A percentile compares a stretch with the other conserved stretches of the same genome.
Evolutionary conservation across 768 basidiomycete genomes (phyloP).

Genomic region (Sporobolomyces phaffii): DNA sequence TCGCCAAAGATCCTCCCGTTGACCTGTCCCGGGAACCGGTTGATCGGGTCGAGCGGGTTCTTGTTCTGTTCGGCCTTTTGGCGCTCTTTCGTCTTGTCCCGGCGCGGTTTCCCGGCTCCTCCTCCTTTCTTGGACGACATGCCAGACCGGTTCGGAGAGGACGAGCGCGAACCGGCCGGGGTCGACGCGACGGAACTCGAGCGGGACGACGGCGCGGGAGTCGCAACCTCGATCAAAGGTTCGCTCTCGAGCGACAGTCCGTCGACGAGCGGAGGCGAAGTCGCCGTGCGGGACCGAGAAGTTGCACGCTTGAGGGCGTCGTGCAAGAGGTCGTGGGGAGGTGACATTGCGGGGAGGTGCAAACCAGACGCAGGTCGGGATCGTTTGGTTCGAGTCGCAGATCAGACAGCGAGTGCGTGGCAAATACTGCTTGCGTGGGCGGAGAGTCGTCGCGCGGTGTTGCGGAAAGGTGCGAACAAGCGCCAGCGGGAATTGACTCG

Average conservation of each 20-base stretch:
- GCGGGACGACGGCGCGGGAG: slow-evolving; percentile 12
- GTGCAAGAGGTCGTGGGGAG: slow-evolving; percentile 24
- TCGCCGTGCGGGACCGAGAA: neutral
- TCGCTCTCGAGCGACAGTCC: slow-evolving; percentile 16
- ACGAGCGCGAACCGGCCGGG: slow-evolving; percentile 26
- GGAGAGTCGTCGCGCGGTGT: too few species aligned
- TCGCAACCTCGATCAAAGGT: slow-evolving; percentile 28
- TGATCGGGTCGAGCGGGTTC: slow-evolving; percentile 39
- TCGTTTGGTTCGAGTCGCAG: too few species aligned
- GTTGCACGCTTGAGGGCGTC: slow-evolving; percentile 18
- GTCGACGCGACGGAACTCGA: slow-evolving; percentile 15
- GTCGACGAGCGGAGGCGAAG: neutral
- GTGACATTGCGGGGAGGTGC: slow-evolving; percentile 11
- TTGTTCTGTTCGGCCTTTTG: slow-evolving; percentile 29
- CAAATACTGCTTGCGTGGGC: too few species aligned
- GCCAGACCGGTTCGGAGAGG: slow-evolving; percentile 34
- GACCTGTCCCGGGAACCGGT: slow-evolving; percentile 40
- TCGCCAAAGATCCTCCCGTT: slow-evolving; percentile 38
- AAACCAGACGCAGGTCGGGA: too few species aligned
- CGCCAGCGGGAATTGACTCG: too few species aligned
- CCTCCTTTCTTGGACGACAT: slow-evolving; percentile 2
- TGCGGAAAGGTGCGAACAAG: too few species aligned
- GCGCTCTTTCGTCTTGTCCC: slow-evolving; percentile 39
- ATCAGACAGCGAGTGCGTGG: too few species aligned
- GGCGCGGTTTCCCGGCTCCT: slow-evolving; percentile 34